Base-by-base conservation (phyloP, 2,329 filamentous ascomycete species). In the Paraphaeosphaeria minitans region DNA sequence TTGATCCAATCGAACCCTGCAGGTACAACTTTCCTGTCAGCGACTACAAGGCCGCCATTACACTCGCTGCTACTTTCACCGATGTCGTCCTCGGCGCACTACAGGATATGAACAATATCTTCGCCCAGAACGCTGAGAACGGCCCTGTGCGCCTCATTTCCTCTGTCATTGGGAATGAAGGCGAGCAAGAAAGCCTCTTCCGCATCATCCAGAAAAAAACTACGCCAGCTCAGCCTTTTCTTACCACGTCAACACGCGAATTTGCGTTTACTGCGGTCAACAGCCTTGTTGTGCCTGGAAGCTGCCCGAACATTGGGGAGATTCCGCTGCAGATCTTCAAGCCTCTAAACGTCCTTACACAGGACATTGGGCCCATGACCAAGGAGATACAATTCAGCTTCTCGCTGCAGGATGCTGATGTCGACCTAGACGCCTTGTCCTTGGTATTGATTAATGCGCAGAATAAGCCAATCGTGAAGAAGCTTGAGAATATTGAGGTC, bases 151-250 rank as follows among this genome's bases (percentile, higher is more conserved):
- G 84, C 27, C 78, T 82, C 22, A 75, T 90, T 52, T 81, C 83
- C 1, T 85, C 87, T 2, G 82, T 89, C 59, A 85, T 91, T 56
- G 89, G 87, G 16, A 87, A 92, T 67, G 88, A 92, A 78, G 89
- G 87, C 58, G 86, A 91, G 73, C 89, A 92, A 70, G 85, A 88
- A 62, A 89, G 89, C 45, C 90, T 85, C 79, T 92, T 85, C 80
- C 86, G 89, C 52, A 67, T 78, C 27, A 74, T 85, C 22, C 81
- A 86, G 47, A 77, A 81, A 59, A 84, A 86, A 63, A 79, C 85
- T 35, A 87, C 89, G 0, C 85, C 83, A 2, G 81, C 85, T 50
- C 82, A 86, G 39, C 89, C 88, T 0, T 92, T 92, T 79, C 73
- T 91, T 35, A 91, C 89, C 0, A 84, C 84, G 2, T 81, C 81